Conservation (phyloP, 2,329 filamentous ascomycete species). For the Aureobasidium melanogenum region DNA sequence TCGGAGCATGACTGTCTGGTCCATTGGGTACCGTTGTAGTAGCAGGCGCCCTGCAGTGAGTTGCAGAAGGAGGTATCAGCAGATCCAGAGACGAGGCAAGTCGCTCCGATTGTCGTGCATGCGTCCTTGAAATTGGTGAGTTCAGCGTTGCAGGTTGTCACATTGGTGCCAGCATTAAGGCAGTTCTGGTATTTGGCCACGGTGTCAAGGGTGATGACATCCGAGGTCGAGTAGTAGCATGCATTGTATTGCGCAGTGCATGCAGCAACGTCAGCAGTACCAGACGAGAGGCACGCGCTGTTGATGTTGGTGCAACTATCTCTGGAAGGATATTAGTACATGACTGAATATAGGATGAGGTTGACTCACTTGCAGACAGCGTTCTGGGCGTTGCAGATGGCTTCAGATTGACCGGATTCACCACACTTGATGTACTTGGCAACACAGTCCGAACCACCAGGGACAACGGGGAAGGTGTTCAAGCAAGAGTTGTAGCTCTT, state of each 20-base stretch:
- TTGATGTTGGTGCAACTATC: constrained; percentile 2
- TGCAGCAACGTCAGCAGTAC: neutral
- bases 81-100: constrained; percentile 1
- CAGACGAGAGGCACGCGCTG: neutral
- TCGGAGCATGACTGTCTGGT: neutral
- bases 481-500: constrained; percentile 6
- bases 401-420: neutral
- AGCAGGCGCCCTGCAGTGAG: neutral
- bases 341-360: no score
- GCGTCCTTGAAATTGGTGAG: constrained; percentile 1
- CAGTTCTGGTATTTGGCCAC: constrained; percentile 7
- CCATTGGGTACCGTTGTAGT: constrained; percentile 5
- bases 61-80: neutral
- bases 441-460: constrained; percentile 8
- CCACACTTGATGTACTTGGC: constrained; percentile 6
- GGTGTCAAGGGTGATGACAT: neutral
- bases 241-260: neutral
- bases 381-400: neutral
- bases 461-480: constrained; percentile 10
- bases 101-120: neutral
- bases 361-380: constrained; percentile 3
- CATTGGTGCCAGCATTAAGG: neutral
- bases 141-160: neutral
- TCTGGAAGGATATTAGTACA: neutral
- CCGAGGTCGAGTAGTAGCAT: neutral